These are phyloP conservation scores for Suillus spraguei DNA, from an alignment of 768 basidiomycete species.

Conservation along the genomic window DNA sequence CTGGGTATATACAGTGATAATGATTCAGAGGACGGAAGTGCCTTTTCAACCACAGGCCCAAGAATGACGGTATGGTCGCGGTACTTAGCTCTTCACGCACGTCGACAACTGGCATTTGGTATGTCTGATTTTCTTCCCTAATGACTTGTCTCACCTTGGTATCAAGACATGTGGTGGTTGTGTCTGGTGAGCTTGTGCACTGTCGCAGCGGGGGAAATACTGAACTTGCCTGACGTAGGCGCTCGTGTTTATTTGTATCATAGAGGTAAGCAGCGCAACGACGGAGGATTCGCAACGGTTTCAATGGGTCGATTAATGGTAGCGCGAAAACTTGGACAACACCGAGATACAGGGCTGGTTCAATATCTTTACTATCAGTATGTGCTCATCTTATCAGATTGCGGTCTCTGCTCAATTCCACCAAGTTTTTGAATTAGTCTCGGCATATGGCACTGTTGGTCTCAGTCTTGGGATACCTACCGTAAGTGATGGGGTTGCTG, in stretches of 20 bases:
- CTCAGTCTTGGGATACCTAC: conserved; percentile 86
- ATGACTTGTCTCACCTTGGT: background rate
- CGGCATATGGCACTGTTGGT: conserved; percentile 90
- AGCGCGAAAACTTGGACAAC: conserved; percentile 65
- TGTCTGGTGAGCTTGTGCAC: conserved; percentile 30
- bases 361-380: conserved; percentile 79
- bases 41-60: conserved; percentile 45
- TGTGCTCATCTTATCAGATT: conserved; percentile 27
- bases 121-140: conserved; percentile 19
- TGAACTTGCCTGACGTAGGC: conserved; percentile 43
- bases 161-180: conserved; percentile 95
- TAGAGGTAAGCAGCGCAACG: conserved; percentile 62
- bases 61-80: conserved; percentile 71
- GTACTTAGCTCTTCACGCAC: conserved; percentile 80
- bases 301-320: conserved; percentile 14
- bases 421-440: conserved; percentile 83
- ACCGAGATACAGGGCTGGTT: conserved; percentile 66
- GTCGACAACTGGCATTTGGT: conserved; percentile 92
- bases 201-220: background rate
- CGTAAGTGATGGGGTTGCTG: conserved; percentile 43
- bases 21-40: conserved; percentile 45
- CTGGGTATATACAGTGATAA: conserved; percentile 74
- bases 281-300: background rate
- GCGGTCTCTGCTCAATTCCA: conserved; percentile 1
- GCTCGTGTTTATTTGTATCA: conserved; percentile 88